Evolutionary conservation across 768 basidiomycete genomes (phyloP).

Genomic region (Hebeloma cylindrosporum): DNA sequence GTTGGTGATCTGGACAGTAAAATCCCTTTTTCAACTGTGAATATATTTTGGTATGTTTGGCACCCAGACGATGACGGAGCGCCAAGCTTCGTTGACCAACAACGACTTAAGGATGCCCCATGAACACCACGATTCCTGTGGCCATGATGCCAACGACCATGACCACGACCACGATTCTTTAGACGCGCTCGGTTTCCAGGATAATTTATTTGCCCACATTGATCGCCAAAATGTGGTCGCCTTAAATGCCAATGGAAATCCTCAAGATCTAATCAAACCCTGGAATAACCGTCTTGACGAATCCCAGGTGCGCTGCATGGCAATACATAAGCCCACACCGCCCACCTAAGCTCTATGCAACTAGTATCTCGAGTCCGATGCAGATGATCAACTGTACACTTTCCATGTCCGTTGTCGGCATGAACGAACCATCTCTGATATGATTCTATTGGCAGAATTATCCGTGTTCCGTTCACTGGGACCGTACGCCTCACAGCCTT

Average conservation of each 20-base stretch:
- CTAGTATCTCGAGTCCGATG: slow-evolving; percentile 89
- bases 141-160: slow-evolving; percentile 58
- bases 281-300: slow-evolving; percentile 82
- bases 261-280: slow-evolving; percentile 74
- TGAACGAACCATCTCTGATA: background rate
- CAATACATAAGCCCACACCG: background rate
- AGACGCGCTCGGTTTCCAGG: slow-evolving; percentile 56
- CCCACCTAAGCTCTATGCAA: slow-evolving; percentile 2
- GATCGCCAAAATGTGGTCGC: slow-evolving; percentile 80
- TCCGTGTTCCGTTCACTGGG: slow-evolving; percentile 85
- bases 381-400: slow-evolving; percentile 81
- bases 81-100: too few relatives aligned
- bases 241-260: slow-evolving; percentile 60
- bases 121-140: slow-evolving; percentile 55
- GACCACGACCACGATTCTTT: slow-evolving; percentile 58
- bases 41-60: too few relatives aligned
- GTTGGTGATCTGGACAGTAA: too few relatives aligned
- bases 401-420: slow-evolving; percentile 1
- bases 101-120: too few relatives aligned
- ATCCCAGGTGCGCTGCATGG: slow-evolving; percentile 45
- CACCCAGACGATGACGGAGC: too few relatives aligned
- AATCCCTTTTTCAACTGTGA: too few relatives aligned
- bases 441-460: slow-evolving; percentile 48
- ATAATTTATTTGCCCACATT: slow-evolving; percentile 74
- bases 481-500: slow-evolving; percentile 82